Percentiles rank a stretch among this genome's conserved stretches.
Evolutionary conservation across 2,329 filamentous ascomycete species (phyloP).

Genomic region (Dactylellina parvicollis): DNA sequence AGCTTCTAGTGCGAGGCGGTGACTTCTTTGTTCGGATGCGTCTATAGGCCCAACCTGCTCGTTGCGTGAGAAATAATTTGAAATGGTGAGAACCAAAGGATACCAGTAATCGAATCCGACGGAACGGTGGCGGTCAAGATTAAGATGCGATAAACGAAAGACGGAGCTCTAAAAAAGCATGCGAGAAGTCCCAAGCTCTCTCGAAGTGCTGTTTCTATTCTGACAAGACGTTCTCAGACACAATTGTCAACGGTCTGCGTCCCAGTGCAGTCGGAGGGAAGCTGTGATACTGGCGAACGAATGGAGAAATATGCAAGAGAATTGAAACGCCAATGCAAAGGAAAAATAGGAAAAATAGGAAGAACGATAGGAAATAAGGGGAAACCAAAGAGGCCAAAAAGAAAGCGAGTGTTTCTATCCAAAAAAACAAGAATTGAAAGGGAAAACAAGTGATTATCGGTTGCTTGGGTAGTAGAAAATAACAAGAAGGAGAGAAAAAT

Average conservation of each 20-base stretch:
- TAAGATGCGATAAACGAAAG: constrained; percentile 1
- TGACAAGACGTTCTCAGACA: constrained; percentile 24
- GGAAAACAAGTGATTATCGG: constrained; percentile 21
- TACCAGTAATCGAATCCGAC: not conserved
- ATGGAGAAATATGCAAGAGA: constrained; percentile 37
- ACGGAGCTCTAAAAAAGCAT: not conserved
- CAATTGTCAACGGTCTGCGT: constrained; percentile 19
- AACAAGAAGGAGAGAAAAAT: constrained; percentile 33
- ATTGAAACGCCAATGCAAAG: constrained; percentile 50
- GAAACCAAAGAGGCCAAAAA: constrained; percentile 7
- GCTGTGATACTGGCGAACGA: constrained; percentile 25
- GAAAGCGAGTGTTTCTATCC: constrained; percentile 50
- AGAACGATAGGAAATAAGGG: constrained; percentile 22
- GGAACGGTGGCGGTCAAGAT: not conserved
- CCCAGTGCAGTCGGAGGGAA: constrained; percentile 23
- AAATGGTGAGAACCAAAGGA: constrained; percentile 10
- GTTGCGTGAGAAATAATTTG: constrained; percentile 11
- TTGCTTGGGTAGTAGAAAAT: constrained; percentile 44
- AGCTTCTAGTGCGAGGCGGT: constrained; percentile 36
- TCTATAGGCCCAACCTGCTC: constrained; percentile 19
- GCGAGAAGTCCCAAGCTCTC: constrained; percentile 37
- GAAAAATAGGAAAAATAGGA: constrained; percentile 8
- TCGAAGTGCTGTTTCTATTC: constrained; percentile 27
- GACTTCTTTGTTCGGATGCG: constrained; percentile 52
- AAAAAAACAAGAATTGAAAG: constrained; percentile 47